Evolutionary conservation across 148 eudicot species (phyloP), one percentile per base, ranked within the genome.

Genomic region (Diospyros lotus): DNA sequence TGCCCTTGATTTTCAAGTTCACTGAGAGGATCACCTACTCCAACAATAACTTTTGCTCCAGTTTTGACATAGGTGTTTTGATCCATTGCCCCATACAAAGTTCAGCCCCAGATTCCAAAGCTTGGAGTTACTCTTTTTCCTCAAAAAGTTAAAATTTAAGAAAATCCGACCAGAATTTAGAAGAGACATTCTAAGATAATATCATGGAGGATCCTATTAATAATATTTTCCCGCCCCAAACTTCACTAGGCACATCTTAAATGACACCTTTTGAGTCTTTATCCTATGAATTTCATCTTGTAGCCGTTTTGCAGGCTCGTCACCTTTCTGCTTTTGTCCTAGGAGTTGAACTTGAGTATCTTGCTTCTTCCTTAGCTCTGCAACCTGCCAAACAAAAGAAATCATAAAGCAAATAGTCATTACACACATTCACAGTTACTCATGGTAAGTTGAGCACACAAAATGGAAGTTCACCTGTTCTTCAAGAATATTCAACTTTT

Each of bases 281-380:
- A 96, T 96, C 50, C 95, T 89, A 5, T 96, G 99, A 69, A 96
- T 96, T 80, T 96, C 99, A 75, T 96, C 99, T 66, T 93, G 98
- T 54, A 96, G 82, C 71, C 94, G 77, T 75, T 79, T 96, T 64
- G 99, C 98, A 63, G 99, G 98, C 66, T 96, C 99, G 55, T 96
- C 99, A 62, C 99, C 89, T 75, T 86, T 96, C 72, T 96, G 99
- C 66, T 96, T 96, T 77, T 96, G 98, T 80, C 95, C 80, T 64
- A 93, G 69, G 15, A 96, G 82, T 81, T 96, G 99, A 81, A 97
- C 90, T 82, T 96, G 99, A 72, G 95, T 95, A 80, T 96, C 99
- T 81, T 96, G 99, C 73, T 93, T 96, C 86, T 93, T 96, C 86
- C 89, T 93, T 78, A 96, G 71, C 67, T 79, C 92, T 66, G 94